Evolutionary conservation across 2,329 filamentous ascomycete species (phyloP).

Genomic region (Aureobasidium vineae): DNA sequence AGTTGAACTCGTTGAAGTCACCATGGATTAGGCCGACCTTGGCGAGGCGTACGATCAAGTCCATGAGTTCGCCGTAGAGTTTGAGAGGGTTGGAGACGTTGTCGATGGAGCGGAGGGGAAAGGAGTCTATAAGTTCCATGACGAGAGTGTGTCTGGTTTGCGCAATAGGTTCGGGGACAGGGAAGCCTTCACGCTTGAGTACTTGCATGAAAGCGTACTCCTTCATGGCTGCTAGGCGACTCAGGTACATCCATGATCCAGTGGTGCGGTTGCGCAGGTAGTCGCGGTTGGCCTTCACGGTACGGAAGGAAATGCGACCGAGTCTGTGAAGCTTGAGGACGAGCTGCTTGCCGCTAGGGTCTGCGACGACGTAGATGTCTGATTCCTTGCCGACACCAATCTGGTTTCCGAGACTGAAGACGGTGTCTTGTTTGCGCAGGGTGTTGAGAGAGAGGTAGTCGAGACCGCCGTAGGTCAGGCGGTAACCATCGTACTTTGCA

Average conservation of each 20-base stretch:
- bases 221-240: constrained; percentile 84
- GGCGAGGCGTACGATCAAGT: constrained; percentile 78
- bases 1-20: constrained; percentile 99
- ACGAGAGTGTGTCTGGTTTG: constrained; percentile 95
- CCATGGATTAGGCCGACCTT: constrained; percentile 90
- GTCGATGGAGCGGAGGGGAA: constrained; percentile 85
- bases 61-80: constrained; percentile 90
- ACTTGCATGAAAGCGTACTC: constrained; percentile 95
- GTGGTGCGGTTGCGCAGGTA: constrained; percentile 80
- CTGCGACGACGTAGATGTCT: constrained; percentile 91
- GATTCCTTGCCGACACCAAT: constrained; percentile 97
- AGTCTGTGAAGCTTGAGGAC: constrained; percentile 96
- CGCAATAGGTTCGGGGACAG: constrained; percentile 80
- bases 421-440: constrained; percentile 71
- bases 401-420: constrained; percentile 92
- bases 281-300: constrained; percentile 92
- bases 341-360: constrained; percentile 70
- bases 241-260: constrained; percentile 98
- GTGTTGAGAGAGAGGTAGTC: constrained; percentile 97
- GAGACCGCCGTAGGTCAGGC: constrained; percentile 91
- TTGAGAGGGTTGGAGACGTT: constrained; percentile 75
- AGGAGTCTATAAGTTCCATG: constrained; percentile 91
- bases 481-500: constrained; percentile 95
- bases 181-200: constrained; percentile 77
- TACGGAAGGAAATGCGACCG: constrained; percentile 93